These are phyloP conservation scores for Trichoderma harzianum DNA, from an alignment of 2,329 filamentous ascomycete species.

Conservation along the genomic window DNA sequence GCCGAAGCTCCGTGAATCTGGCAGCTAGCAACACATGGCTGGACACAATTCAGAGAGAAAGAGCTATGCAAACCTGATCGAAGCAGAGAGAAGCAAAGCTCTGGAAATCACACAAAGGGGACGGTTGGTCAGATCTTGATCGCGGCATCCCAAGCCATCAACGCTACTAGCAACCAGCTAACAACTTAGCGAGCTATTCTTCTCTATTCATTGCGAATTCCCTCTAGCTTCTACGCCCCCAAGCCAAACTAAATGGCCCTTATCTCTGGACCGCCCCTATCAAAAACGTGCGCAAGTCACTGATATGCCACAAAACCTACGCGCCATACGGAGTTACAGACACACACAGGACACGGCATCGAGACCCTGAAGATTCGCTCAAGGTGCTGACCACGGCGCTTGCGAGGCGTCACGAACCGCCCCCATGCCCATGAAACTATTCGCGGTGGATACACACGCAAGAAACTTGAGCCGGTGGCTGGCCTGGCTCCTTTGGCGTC, in stretches of 20 bases:
- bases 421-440: not conserved
- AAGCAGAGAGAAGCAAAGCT: too few relatives aligned
- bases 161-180: not conserved
- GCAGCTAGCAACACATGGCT: not conserved
- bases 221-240: not conserved
- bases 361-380: not conserved
- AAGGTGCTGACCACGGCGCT: not conserved
- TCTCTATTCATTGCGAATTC: not conserved
- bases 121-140: not conserved
- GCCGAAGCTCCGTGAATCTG: not conserved
- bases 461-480: not conserved
- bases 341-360: not conserved
- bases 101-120: not conserved
- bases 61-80: not conserved
- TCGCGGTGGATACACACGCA: not conserved
- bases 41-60: not conserved
- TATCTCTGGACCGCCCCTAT: not conserved
- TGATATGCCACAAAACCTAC: not conserved
- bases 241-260: not conserved
- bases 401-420: not conserved
- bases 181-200: not conserved
- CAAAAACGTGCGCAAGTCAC: not conserved
- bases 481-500: not conserved
- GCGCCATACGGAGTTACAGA: not conserved
- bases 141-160: not conserved